phyloP scores from a whole-genome alignment of 176 grass and related monocot species.

The Alloteropsis semialata region DNA sequence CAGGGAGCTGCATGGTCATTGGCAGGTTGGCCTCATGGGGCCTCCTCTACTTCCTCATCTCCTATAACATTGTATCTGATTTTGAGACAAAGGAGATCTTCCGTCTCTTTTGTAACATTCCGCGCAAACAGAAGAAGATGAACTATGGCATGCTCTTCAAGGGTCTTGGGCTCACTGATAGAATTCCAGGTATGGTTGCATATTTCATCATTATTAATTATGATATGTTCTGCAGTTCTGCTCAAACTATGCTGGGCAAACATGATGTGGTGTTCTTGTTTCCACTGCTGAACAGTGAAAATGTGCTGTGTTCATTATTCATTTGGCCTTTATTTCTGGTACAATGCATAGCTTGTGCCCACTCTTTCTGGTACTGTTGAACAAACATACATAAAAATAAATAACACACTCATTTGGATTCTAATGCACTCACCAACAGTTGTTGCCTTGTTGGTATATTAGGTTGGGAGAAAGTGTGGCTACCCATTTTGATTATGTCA shows the following conservation, averaged over 20 bases:
- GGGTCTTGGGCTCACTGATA: conserved; percentile 20
- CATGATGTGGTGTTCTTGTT: not conserved
- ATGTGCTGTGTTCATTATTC: not conserved
- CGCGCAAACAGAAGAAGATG: not conserved
- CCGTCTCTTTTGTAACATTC: conserved; percentile 21
- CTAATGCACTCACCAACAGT: not conserved
- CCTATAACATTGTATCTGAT: conserved; percentile 38
- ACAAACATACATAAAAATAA: not conserved
- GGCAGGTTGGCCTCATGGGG: conserved; percentile 23
- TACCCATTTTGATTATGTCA: too few relatives aligned
- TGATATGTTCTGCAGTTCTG: not conserved
- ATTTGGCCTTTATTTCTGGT: not conserved
- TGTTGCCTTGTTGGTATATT: not conserved
- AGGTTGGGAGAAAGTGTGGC: not conserved
- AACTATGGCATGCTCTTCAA: conserved; percentile 15
- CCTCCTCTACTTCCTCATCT: conserved; percentile 46
- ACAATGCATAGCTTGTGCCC: not conserved
- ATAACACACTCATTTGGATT: not conserved
- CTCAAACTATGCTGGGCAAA: conserved; percentile 11
- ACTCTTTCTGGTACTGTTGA: not conserved
- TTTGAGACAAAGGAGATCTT: conserved; percentile 30
- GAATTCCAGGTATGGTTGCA: conserved; percentile 27
- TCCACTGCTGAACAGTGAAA: not conserved
- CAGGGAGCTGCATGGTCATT: not conserved
- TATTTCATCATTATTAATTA: not conserved